These are phyloP conservation scores for Plantago coronopus DNA, from an alignment of 305 asterid species.

Conservation along the genomic window DNA sequence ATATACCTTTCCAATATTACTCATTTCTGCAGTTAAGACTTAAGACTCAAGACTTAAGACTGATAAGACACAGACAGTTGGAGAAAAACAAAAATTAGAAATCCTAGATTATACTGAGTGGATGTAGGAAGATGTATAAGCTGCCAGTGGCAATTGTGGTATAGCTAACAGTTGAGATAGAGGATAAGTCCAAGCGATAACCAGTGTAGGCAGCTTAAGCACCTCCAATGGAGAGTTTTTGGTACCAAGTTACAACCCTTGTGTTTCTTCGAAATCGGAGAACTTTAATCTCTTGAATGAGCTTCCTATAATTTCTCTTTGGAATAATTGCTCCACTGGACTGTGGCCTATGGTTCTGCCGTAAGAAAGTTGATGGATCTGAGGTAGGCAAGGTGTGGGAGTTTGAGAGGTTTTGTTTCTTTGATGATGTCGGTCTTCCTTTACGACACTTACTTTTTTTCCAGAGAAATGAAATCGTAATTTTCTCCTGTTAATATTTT, in stretches of 20 bases:
- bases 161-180: too few relatives aligned
- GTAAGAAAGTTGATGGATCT: neutral
- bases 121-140: too few relatives aligned
- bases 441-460: neutral
- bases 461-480: neutral
- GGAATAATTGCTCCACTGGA: neutral
- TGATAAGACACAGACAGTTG: too few relatives aligned
- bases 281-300: neutral
- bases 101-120: too few relatives aligned
- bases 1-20: too few relatives aligned
- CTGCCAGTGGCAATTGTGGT: too few relatives aligned
- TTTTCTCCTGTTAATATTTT: constrained; percentile 4
- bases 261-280: neutral
- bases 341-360: neutral
- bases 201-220: too few relatives aligned
- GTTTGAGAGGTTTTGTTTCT: neutral
- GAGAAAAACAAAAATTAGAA: too few relatives aligned
- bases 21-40: too few relatives aligned
- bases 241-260: neutral
- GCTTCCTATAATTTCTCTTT: neutral
- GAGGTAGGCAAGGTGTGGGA: neutral
- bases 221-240: neutral
- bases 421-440: neutral
- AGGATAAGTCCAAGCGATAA: too few relatives aligned
- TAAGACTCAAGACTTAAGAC: too few relatives aligned